Percentiles rank a stretch among this genome's conserved stretches.
Conservation (phyloP, 805 yeast genomes). For the Torulaspora quercuum region DNA sequence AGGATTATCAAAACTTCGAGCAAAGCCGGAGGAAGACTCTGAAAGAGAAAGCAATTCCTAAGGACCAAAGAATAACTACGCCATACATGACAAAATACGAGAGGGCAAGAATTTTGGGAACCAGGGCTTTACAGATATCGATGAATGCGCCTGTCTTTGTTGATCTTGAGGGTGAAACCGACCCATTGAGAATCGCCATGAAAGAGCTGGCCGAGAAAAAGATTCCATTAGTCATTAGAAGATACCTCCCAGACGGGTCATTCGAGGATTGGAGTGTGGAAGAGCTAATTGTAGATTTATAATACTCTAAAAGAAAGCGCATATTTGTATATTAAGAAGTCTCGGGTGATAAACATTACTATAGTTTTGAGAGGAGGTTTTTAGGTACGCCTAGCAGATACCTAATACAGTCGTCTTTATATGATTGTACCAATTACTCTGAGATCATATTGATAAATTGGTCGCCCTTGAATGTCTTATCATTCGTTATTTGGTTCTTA, state of each 20-base stretch:
- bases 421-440: constrained; percentile 16
- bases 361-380: too few species aligned
- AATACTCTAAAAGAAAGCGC: constrained; percentile 17
- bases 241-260: constrained; percentile 95
- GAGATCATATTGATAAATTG: constrained; percentile 56
- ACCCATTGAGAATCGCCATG: constrained; percentile 96
- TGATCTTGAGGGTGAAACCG: constrained; percentile 98
- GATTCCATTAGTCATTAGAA: constrained; percentile 90
- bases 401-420: too few species aligned
- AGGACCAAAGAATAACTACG: constrained; percentile 85
- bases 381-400: too few species aligned
- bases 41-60: constrained; percentile 82
- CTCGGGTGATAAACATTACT: too few species aligned
- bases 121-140: constrained; percentile 94
- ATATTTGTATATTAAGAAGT: constrained; percentile 13
- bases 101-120: constrained; percentile 95
- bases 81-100: constrained; percentile 99
- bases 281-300: constrained; percentile 86
- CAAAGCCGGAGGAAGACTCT: constrained; percentile 55
- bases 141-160: constrained; percentile 98
- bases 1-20: constrained; percentile 41
- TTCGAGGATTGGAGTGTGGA: constrained; percentile 99
- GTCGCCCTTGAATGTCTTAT: constrained; percentile 54
- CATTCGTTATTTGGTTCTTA: constrained; percentile 54
- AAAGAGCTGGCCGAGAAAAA: constrained; percentile 93